Conservation (phyloP, 352 stramenopile genomes). For the Phytopythium delawarense region DNA sequence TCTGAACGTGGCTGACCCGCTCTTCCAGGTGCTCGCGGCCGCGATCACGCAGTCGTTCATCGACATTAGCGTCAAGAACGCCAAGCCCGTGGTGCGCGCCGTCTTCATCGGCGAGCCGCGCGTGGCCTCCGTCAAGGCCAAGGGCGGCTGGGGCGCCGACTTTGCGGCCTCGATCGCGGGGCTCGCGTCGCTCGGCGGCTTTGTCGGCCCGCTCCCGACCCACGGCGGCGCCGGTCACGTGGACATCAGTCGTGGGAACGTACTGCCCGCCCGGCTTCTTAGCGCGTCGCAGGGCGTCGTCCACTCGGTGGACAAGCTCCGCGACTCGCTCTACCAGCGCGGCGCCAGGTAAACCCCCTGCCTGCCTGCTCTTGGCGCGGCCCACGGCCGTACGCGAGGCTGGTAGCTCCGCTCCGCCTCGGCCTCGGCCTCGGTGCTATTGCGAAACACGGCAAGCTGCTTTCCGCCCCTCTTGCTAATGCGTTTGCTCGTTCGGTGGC, state of each 20-base stretch:
- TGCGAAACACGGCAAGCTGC: neutral
- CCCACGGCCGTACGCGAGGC: neutral
- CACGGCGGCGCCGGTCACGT: constrained; percentile 45
- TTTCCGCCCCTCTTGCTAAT: constrained; percentile 3
- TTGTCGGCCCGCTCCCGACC: constrained; percentile 40
- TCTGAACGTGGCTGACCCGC: constrained; percentile 55
- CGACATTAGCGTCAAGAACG: constrained; percentile 78
- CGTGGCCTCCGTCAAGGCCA: constrained; percentile 66
- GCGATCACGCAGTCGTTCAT: constrained; percentile 73
- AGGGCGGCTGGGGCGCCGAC: constrained; percentile 61
- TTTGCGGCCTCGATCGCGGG: constrained; percentile 57
- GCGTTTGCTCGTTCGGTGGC: neutral
- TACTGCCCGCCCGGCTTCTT: constrained; percentile 55
- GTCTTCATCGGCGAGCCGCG: constrained; percentile 80
- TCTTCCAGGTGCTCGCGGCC: constrained; percentile 55
- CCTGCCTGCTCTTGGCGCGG: neutral
- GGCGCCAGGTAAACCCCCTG: constrained; percentile 44
- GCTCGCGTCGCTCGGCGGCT: constrained; percentile 67
- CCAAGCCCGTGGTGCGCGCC: constrained; percentile 71
- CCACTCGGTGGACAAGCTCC: constrained; percentile 54
- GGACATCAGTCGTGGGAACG: constrained; percentile 65
- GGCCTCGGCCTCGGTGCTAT: neutral
- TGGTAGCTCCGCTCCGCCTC: neutral
- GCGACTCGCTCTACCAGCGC: constrained; percentile 73
- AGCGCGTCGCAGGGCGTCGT: constrained; percentile 52